A percentile compares a stretch with the other conserved stretches of the same genome.
phyloP scores from a whole-genome alignment of 2,329 filamentous ascomycete species.

The Tolypocladium tundrense region DNA sequence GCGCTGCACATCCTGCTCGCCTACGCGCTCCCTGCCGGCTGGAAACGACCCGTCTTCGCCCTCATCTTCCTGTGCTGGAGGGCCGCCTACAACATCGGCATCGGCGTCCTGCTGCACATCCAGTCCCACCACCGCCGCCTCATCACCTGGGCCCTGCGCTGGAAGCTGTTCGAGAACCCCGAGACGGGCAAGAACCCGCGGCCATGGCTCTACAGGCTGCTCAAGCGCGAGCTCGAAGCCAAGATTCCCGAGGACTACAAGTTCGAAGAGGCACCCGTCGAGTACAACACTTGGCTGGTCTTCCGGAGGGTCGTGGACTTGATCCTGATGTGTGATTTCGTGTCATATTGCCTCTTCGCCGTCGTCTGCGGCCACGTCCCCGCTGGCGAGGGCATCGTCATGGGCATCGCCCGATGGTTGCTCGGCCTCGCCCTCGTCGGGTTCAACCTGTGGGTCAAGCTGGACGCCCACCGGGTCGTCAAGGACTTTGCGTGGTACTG shows the following conservation, averaged over 20 bases:
- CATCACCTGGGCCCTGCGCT: conserved; percentile 78
- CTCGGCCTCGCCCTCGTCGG: conserved; percentile 69
- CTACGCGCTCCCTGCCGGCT: conserved; percentile 57
- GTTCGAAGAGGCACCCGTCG: conserved; percentile 84
- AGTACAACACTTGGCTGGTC: conserved; percentile 98
- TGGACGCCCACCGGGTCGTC: conserved; percentile 94
- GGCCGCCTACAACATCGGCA: conserved; percentile 84
- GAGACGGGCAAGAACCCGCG: conserved; percentile 71
- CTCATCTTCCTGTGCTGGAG: conserved; percentile 86
- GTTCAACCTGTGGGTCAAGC: conserved; percentile 98
- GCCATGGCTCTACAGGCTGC: conserved; percentile 69
- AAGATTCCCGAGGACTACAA: conserved; percentile 92
- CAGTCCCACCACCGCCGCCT: conserved; percentile 85
- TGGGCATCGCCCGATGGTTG: conserved; percentile 67
- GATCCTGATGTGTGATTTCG: conserved; percentile 98
- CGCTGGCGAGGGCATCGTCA: conserved; percentile 55
- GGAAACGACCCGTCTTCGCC: conserved; percentile 71
- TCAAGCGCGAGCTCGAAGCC: conserved; percentile 85
- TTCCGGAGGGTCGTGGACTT: conserved; percentile 93
- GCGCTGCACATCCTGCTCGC: conserved; percentile 63
- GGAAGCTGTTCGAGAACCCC: conserved; percentile 77
- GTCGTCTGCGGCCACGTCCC: conserved; percentile 76
- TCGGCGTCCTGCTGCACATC: conserved; percentile 77
- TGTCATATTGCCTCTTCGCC: conserved; percentile 92
- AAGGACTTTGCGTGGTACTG: conserved; percentile 99